Conservation (phyloP, 225 moss, liverwort and hornwort genomes). For the Physcomitrellopsis africana region DNA sequence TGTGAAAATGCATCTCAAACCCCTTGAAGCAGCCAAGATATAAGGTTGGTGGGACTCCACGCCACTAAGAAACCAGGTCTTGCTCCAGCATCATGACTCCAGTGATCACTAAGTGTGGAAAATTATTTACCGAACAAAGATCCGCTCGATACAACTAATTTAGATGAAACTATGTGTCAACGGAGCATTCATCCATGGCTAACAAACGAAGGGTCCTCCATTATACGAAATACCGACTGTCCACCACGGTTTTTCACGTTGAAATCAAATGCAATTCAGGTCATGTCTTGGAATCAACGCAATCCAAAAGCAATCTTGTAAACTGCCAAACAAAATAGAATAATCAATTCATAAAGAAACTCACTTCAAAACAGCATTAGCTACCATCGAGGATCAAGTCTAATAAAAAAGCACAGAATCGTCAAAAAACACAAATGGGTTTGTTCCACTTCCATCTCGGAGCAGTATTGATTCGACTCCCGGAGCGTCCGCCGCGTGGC, state of each 20-base stretch:
- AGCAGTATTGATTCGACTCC: constrained; percentile 71
- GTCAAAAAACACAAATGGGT: background rate
- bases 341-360: too few relatives aligned
- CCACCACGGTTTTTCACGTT: too few relatives aligned
- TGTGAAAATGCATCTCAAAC: constrained; percentile 80
- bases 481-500: constrained; percentile 37
- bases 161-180: too few relatives aligned
- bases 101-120: background rate
- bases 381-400: too few relatives aligned
- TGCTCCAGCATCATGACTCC: constrained; percentile 36
- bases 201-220: too few relatives aligned
- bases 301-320: background rate
- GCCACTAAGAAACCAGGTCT: constrained; percentile 81
- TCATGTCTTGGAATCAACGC: constrained; percentile 7
- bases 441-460: constrained; percentile 59
- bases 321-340: background rate
- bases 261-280: background rate
- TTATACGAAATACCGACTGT: too few relatives aligned
- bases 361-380: too few relatives aligned
- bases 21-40: constrained; percentile 76
- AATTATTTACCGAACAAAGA: too few relatives aligned
- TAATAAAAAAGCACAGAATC: too few relatives aligned
- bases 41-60: constrained; percentile 66
- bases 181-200: too few relatives aligned
- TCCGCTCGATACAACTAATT: too few relatives aligned